These are phyloP conservation scores for Crithidia bombi DNA, from an alignment of 208 protist species.

Conservation along the genomic window DNA sequence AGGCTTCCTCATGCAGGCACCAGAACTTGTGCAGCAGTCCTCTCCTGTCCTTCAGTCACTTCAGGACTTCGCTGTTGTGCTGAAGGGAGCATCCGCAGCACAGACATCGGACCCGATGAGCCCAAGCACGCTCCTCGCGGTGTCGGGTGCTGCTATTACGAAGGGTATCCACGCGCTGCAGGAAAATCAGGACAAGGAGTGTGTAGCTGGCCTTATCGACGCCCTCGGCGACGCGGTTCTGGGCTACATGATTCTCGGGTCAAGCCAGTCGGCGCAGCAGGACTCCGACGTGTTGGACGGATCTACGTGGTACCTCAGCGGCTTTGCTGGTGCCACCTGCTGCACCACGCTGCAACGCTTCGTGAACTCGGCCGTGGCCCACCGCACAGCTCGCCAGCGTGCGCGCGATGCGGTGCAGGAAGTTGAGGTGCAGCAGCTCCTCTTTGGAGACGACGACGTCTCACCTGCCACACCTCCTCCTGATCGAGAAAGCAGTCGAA, in stretches of 20 bases:
- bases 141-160: slow-evolving; percentile 14
- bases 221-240: slow-evolving; percentile 54
- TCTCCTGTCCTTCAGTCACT: slow-evolving; percentile 30
- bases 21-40: slow-evolving; percentile 50
- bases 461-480: background rate
- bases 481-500: background rate
- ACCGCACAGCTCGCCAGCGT: slow-evolving; percentile 26
- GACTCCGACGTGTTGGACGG: slow-evolving; percentile 17
- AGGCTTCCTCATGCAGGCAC: slow-evolving; percentile 39
- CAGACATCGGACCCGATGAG: background rate
- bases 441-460: no score
- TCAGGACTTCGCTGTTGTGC: slow-evolving; percentile 34
- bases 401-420: slow-evolving; percentile 25
- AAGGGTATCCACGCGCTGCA: background rate
- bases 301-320: slow-evolving; percentile 1
- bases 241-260: slow-evolving; percentile 41
- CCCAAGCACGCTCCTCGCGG: background rate
- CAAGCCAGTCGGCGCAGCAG: slow-evolving; percentile 25
- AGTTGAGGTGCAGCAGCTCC: slow-evolving; percentile 33
- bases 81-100: slow-evolving; percentile 11
- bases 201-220: slow-evolving; percentile 33
- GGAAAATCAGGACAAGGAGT: slow-evolving; percentile 5
- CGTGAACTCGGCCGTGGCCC: slow-evolving; percentile 19
- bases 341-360: slow-evolving; percentile 34
- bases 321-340: slow-evolving; percentile 16